Percentiles rank a stretch among this genome's conserved stretches.
These are phyloP conservation scores for Apiospora koreana DNA, from an alignment of 2,329 filamentous ascomycete genomes.

Conservation along the genomic window DNA sequence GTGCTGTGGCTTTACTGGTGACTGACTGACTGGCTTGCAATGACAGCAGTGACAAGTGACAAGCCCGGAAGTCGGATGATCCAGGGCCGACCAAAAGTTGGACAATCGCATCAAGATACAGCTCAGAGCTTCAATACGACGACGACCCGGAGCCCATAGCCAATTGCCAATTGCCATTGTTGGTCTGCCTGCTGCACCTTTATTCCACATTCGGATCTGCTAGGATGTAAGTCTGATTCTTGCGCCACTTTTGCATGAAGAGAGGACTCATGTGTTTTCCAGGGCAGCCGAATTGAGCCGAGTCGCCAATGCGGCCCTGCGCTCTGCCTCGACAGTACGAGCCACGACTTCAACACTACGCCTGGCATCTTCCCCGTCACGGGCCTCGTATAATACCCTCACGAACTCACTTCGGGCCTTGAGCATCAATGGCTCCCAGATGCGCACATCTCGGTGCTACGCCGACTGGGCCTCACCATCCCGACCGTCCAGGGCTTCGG, in stretches of 20 bases:
- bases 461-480: slow-evolving; percentile 23
- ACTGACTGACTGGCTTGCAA: not conserved
- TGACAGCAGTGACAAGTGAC: too few species aligned
- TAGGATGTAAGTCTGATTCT: slow-evolving; percentile 13
- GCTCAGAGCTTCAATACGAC: not conserved
- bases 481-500: not conserved
- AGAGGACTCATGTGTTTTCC: not conserved
- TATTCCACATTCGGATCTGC: not conserved
- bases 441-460: slow-evolving; percentile 12
- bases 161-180: not conserved
- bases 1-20: too few species aligned
- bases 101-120: not conserved
- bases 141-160: not conserved
- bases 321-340: slow-evolving; percentile 11
- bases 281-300: slow-evolving; percentile 17
- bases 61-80: slow-evolving; percentile 7
- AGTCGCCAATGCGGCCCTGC: slow-evolving; percentile 17
- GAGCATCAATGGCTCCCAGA: not conserved
- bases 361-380: not conserved
- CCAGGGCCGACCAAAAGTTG: not conserved
- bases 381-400: not conserved
- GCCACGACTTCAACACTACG: not conserved
- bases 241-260: not conserved
- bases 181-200: not conserved
- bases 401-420: not conserved